Conservation (phyloP, 495 filamentous ascomycete genomes). For the Schizothecium vesticola region DNA sequence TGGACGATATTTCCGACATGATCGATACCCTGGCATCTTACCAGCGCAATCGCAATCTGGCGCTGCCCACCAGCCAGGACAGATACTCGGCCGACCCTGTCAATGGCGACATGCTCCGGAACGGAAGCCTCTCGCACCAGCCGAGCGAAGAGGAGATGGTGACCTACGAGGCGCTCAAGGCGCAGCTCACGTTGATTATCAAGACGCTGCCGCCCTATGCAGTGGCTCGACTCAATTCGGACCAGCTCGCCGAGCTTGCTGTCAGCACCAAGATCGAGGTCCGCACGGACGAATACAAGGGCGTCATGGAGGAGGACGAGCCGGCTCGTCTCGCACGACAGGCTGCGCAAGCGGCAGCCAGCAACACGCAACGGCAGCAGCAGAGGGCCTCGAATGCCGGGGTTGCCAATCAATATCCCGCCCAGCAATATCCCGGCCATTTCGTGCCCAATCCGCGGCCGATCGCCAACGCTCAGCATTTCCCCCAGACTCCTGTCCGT, state of each 20-base stretch:
- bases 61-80: constrained; percentile 46
- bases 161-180: constrained; percentile 69
- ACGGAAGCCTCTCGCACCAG: constrained; percentile 42
- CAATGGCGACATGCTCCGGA: constrained; percentile 47
- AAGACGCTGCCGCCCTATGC: constrained; percentile 75
- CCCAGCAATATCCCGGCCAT: constrained; percentile 34
- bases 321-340: constrained; percentile 32
- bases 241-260: constrained; percentile 73
- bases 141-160: constrained; percentile 59
- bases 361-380: constrained; percentile 30
- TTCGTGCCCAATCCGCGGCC: constrained; percentile 34
- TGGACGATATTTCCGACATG: constrained; percentile 74
- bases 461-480: constrained; percentile 37
- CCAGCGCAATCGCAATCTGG: constrained; percentile 74
- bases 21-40: constrained; percentile 82
- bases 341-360: constrained; percentile 32
- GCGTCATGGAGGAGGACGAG: constrained; percentile 86
- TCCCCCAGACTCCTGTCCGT: constrained; percentile 39
- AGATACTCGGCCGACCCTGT: constrained; percentile 44
- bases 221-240: constrained; percentile 77
- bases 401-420: constrained; percentile 25
- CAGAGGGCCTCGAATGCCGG: constrained; percentile 39
- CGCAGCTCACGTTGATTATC: constrained; percentile 67
- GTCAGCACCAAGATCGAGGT: constrained; percentile 78
- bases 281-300: constrained; percentile 63